Evolutionary conservation across 352 stramenopile genomes (phyloP), one percentile per base, ranked within the genome.

Genomic region (Thalassiosira hispida): DNA sequence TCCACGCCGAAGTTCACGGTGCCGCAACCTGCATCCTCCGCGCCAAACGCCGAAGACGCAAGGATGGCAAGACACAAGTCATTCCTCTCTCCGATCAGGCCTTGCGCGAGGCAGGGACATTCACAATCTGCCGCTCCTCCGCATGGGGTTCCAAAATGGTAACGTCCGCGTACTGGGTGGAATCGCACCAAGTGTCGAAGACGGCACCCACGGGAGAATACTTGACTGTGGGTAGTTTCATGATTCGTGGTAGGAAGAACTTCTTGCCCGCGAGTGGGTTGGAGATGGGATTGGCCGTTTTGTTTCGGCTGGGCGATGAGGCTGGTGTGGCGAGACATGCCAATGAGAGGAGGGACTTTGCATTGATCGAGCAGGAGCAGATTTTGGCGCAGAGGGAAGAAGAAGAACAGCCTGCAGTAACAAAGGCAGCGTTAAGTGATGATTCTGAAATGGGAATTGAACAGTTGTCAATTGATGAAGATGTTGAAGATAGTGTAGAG

Each of bases 101-200:
- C n/a, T 83, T 99, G 14, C 93, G 97, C 53, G 96, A 99, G 79
- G 97, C 97, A 51, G 97, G 96, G 0, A 97, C 93, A 55, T 98
- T 98, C 88, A 97, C 95, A 61, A 97, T 99, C 22, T 99, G 97
- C 71, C 91, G 95, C 33, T 98, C 95, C 53, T 96, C 94, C 4
- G 97, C 97, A 57, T 99, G 97, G 97, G 91, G 82, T n/a, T 98
- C 92, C 27, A 96, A 98, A 71, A 97, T 98, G 66, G 96, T 98
- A 42, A 97, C 96, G 29, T 96, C 91, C 25, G 97, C 97, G 0
- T 98, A 97, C 88, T 99, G 97, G 97, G 97, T 99, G 22, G 93
- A 98, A 85, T 96, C 97, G n/a, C 93, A 98, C 55, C 97, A 99
- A 80, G 96, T 99, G 7, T 97, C 91, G 55, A 99, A 99, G 44